phyloP scores from a whole-genome alignment of 148 eudicot species.

The Silene latifolia region DNA sequence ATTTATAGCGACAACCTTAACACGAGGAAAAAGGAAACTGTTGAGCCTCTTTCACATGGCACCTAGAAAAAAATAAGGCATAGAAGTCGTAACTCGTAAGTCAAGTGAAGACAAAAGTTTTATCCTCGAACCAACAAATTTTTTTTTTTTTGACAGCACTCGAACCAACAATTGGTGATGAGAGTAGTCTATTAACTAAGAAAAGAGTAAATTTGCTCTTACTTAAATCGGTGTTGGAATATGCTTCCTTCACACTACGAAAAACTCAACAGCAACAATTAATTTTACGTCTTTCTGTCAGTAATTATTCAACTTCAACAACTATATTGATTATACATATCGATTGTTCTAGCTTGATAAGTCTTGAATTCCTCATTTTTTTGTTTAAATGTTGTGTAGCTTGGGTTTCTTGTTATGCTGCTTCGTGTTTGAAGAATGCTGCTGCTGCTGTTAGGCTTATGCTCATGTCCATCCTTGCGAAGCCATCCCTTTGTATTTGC shows the following conservation, averaged over 20 bases:
- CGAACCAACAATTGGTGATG: no score
- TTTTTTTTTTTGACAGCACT: no score
- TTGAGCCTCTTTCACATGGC: no score
- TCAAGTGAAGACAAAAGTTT: not conserved
- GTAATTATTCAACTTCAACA: not conserved
- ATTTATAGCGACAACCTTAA: no score
- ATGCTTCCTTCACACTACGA: not conserved
- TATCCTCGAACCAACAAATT: not conserved
- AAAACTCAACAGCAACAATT: not conserved
- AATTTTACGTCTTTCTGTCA: not conserved
- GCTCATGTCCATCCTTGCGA: not conserved
- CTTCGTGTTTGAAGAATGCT: constrained; percentile 9
- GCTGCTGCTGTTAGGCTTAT: constrained; percentile 10
- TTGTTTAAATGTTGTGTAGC: not conserved
- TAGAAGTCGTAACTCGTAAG: no score
- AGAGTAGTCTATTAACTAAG: not conserved
- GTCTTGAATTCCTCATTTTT: not conserved
- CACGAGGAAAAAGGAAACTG: no score
- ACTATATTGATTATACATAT: not conserved
- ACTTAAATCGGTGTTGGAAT: not conserved
- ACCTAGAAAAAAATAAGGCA: no score
- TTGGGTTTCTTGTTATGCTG: constrained; percentile 7
- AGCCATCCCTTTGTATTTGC: not conserved
- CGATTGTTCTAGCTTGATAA: not conserved
- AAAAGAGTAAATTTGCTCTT: no score